phyloP scores from a whole-genome alignment of 495 filamentous ascomycete genomes.

The Trichoderma asperelloides region DNA sequence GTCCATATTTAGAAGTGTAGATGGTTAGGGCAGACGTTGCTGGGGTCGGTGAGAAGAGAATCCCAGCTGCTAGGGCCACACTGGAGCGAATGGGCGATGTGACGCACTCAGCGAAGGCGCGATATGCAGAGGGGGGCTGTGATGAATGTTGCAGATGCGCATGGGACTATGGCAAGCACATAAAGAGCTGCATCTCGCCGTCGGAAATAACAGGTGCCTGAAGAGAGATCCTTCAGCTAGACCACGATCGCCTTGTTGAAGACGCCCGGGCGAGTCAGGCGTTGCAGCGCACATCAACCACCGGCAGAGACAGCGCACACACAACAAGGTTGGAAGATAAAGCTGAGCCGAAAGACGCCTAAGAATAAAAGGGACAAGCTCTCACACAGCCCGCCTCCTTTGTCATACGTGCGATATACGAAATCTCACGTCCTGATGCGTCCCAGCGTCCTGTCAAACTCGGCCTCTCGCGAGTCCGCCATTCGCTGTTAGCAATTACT shows the following conservation, averaged over 20 bases:
- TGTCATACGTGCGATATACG: too few species aligned
- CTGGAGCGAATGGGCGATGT: neutral
- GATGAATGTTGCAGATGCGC: neutral
- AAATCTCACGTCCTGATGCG: too few species aligned
- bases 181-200: conserved; percentile 2
- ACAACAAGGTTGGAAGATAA: too few species aligned
- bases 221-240: neutral
- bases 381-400: too few species aligned
- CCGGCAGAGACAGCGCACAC: too few species aligned
- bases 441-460: too few species aligned
- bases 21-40: neutral
- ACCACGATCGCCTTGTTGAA: neutral
- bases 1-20: neutral
- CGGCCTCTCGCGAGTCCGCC: too few species aligned
- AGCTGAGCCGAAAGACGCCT: too few species aligned
- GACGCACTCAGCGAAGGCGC: neutral
- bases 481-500: neutral
- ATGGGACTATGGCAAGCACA: neutral
- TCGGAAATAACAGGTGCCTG: neutral
- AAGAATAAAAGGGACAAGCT: too few species aligned
- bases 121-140: neutral
- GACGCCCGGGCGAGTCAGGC: too few species aligned
- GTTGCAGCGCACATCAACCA: too few species aligned
- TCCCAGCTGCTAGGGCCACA: neutral
- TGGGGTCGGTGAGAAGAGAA: neutral